Base-by-base conservation (phyloP, 148 eudicot species). In the Rhododendron molle region DNA sequence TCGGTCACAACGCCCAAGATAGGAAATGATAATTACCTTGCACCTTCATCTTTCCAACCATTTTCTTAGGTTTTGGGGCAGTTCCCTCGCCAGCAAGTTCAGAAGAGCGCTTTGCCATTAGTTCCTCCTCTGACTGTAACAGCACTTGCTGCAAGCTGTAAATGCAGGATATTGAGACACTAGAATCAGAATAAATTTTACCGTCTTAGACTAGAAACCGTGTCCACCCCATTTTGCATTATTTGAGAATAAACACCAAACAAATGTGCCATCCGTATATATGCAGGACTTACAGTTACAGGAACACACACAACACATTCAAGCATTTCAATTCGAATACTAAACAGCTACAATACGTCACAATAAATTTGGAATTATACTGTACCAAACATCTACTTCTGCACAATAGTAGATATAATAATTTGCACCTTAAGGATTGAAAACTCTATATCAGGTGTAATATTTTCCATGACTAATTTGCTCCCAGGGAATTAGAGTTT, bases 31-130 rank as follows among this genome's bases (percentile, higher is more conserved):
- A 38, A 38, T 62, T 92, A 94, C 98, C 98, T 94, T 95, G 97
- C 85, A 95, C 97, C 91, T 95, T 95, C 96, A 95, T 94, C 88
- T 93, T 95, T 34, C 98, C 98, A 84, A 95, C 88, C 88, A 95
- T 92, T 88, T 95, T 94, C 89, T 95, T 95, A 5, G 96, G 96
- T 88, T 95, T 95, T 65, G 90, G 90, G 18, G 95, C 89, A 78
- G 90, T 89, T 78, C 93, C 95, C 83, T 94, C 95, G 12, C 81
- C 88, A 81, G 88, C 89, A 80, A 88, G 84, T 83, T 93, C 95
- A 80, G 98, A 85, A 86, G 93, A 84, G 49, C 92, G 94, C 77
- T 91, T 94, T 49, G 86, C 88, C 90, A 93, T 7, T 78, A 95
- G 54, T 88, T 95, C 98, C 88, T 95, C 98, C 89, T 95, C 98